Conservation (phyloP, 192 early-diverging fungal species). For the Polychytrium aggregatum region DNA sequence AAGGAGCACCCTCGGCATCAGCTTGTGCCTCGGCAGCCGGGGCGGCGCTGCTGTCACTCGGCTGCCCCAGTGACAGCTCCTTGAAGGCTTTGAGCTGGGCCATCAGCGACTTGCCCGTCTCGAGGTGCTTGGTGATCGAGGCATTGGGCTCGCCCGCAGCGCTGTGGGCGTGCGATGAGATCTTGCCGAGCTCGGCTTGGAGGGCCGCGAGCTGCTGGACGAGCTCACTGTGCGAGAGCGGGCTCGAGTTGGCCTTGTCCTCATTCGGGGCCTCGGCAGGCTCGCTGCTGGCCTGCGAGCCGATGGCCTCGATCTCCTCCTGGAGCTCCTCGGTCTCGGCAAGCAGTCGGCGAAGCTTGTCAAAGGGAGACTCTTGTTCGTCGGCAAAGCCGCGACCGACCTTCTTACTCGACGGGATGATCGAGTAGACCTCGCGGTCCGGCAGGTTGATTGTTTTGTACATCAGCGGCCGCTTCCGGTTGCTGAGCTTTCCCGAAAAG, state of each 20-base stretch:
- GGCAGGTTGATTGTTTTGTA: constrained; percentile 16
- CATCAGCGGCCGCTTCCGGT: constrained; percentile 42
- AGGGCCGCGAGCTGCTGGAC: constrained; percentile 11
- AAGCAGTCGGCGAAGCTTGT: constrained; percentile 65
- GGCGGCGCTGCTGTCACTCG: no score
- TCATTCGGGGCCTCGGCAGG: neutral
- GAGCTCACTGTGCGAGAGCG: constrained; percentile 6
- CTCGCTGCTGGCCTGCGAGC: neutral
- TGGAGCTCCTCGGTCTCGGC: constrained; percentile 74
- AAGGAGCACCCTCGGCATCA: no score
- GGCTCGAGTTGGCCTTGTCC: neutral
- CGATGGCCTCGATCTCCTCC: constrained; percentile 38
- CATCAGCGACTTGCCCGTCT: constrained; percentile 11
- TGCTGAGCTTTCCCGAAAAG: constrained; percentile 43
- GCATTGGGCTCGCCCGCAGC: neutral
- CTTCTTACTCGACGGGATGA: constrained; percentile 10
- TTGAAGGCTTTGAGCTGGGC: constrained; percentile 11
- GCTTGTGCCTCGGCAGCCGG: no score
- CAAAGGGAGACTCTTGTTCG: constrained; percentile 60
- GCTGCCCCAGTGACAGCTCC: neutral
- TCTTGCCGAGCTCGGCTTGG: constrained; percentile 9
- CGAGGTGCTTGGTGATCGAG: constrained; percentile 9
- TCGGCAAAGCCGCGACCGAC: constrained; percentile 25
- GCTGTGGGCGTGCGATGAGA: neutral
- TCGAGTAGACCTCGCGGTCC: neutral